Base-by-base conservation (phyloP, 1,284 basidiomycete genomes). In the Rhodotorula sp. region DNA sequence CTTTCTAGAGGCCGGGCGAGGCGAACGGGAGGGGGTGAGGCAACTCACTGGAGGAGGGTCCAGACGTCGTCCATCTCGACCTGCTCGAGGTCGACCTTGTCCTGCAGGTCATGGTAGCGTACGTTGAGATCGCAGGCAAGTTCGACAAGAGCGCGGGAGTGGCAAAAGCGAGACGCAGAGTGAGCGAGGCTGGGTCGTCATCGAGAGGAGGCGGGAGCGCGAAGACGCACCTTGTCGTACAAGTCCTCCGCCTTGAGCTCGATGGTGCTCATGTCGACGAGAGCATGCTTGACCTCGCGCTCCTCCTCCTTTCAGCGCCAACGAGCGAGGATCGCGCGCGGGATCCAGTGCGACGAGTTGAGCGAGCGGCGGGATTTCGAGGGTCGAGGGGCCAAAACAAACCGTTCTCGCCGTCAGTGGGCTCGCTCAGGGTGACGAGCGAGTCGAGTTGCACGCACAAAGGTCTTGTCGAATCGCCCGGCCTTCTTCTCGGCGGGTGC, bases 1-100 rank as follows among this genome's bases (percentile, higher is more conserved):
- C n/a, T 11, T 51, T 51, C 49, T 4, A n/a, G 53, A 34, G 55
- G 36, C 39, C 24, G 24, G 29, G 20, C 17, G 55, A 51, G 24
- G 8, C 29, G 36, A 19, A 36, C 11, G 36, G 8, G 46, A 32
- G 19, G 53, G 5, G 46, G 51, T 6, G 4, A 48, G 24, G 32
- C 36, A 24, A 85, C 84, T 78, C 87, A 94, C 83, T 97, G 94
- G 64, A 98, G 88, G 72, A 98, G 89, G 75, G 89, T 92, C 87
- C 95, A 94, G 82, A 97, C 93, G 79, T 97, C 94, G 77, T 95
- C 93, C 81, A 98, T 90, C 78, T 93, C 90, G 79, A 98, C 89
- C 59, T 92, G 94, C 85, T 97, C 94, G 67, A 98, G 86, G 82
- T 98, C 94, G 82, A 98, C 94, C 85, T 98, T 98, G 84, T 97